Base-by-base conservation (phyloP, 1,284 basidiomycete species). In the Leucocoprinus gongylophorus region DNA sequence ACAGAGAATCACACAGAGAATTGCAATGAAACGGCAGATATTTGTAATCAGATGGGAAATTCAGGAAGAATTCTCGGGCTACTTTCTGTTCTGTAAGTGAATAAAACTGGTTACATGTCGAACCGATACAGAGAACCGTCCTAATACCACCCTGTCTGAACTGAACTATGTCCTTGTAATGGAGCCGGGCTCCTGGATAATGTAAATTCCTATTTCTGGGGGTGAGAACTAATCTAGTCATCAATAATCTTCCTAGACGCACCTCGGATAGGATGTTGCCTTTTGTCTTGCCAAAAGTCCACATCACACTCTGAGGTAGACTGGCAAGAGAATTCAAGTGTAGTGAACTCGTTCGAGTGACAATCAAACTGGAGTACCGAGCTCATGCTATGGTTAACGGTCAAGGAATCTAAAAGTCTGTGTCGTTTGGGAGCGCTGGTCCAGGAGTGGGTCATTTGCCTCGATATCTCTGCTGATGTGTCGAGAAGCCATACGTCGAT, bases 221-320 rank as follows among this genome's bases (percentile, higher is more conserved):
- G 3, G 17, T 39, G 8, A 20, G 12, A n/a, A 18, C 3, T 8
- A 10, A 40, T 10, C n/a, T 40, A 7, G 21, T 3, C 13, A 23
- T 40, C 7, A 37, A 37, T 15, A 4, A 15, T n/a, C 15, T n/a
- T 13, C 7, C 2, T 4, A 15, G 5, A 40, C 37, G 32, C n/a
- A 40, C 39, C 39, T 6, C 20, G 18, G 20, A 23, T 21, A 10
- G 39, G 39, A 15, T 21, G 20, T 2, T 21, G 38, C 26, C 39
- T 38, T 17, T 39, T 52, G 46, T 55, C 52, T 45, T 60, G 59
- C 59, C 59, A 60, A 37, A 60, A 60, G 17, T 58, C 57, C 23
- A 60, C 48, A 21, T 53, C 37, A 33, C 59, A 60, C 23, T 30
- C 17, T 5, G 46, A 20, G 7, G 26, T 29, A 10, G 51, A 26